phyloP scores from a whole-genome alignment of 805 yeast genomes.

The Candida michaelii region DNA sequence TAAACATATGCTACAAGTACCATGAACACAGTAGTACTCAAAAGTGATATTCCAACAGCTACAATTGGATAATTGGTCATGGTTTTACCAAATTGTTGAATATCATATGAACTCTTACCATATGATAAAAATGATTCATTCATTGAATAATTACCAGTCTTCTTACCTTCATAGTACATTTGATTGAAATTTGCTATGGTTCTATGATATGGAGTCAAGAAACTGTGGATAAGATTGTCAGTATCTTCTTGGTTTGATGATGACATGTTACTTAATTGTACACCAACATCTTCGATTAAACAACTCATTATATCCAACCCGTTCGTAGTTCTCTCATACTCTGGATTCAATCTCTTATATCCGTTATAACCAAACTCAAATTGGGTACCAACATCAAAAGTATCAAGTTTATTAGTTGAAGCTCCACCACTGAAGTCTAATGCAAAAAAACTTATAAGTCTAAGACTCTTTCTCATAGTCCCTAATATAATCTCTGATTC shows the following conservation, averaged over 20 bases:
- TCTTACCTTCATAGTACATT: conserved; percentile 14
- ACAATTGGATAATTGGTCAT: conserved; percentile 14
- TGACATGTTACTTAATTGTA: conserved; percentile 43
- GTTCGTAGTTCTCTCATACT: conserved; percentile 12
- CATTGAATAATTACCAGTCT: conserved; percentile 13
- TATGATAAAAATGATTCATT: conserved; percentile 13
- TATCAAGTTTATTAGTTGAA: conserved; percentile 38
- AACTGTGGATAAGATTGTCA: conserved; percentile 37
- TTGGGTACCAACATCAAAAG: conserved; percentile 42
- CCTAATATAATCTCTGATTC: conserved; percentile 10
- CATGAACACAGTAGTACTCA: conserved; percentile 7
- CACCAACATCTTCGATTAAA: conserved; percentile 51
- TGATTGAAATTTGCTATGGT: conserved; percentile 15
- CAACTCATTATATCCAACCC: conserved; percentile 51
- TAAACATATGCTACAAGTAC: conserved; percentile 1
- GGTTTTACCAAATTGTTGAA: conserved; percentile 15
- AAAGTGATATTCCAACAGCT: conserved; percentile 9
- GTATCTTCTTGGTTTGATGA: conserved; percentile 31
- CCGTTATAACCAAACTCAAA: conserved; percentile 49
- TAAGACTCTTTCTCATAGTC: conserved; percentile 11
- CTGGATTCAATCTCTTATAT: conserved; percentile 43
- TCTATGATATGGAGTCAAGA: conserved; percentile 40
- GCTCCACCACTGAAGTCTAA: conserved; percentile 14
- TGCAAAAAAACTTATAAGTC: conserved; percentile 15
- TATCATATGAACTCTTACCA: conserved; percentile 15